phyloP scores from a whole-genome alignment of 73 alveolate species.

The Effrenium voratum region DNA sequence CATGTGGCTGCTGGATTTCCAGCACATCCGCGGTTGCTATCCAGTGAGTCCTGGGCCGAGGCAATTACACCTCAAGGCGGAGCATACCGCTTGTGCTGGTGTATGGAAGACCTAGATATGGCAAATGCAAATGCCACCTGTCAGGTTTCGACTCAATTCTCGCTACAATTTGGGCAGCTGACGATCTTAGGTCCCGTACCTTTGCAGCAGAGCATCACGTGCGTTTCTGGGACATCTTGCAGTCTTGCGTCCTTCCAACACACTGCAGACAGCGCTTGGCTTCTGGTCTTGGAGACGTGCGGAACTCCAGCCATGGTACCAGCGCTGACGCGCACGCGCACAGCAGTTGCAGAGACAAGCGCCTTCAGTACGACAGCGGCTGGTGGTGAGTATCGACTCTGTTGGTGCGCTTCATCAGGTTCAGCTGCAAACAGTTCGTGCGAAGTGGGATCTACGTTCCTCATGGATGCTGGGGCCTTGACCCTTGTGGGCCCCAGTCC shows the following conservation, averaged over 20 bases:
- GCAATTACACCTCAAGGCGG: too few relatives aligned
- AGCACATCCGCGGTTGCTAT: too few relatives aligned
- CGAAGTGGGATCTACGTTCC: background rate
- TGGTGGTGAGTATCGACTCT: conserved; percentile 18
- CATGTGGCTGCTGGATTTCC: too few relatives aligned
- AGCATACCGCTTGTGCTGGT: background rate
- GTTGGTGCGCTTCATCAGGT: conserved; percentile 45
- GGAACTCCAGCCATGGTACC: conserved; percentile 24
- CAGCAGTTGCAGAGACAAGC: too few relatives aligned
- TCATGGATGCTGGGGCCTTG: conserved; percentile 26
- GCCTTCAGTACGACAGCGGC: too few relatives aligned
- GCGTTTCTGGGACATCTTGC: conserved; percentile 10
- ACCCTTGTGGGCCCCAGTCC: conserved; percentile 58
- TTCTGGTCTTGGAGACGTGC: conserved; percentile 47
- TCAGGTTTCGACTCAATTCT: background rate
- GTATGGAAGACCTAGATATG: background rate
- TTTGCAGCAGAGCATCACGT: conserved; percentile 1
- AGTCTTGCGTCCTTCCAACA: background rate
- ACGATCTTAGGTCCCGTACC: background rate
- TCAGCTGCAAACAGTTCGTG: background rate
- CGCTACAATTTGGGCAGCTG: background rate
- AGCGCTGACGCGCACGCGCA: too few relatives aligned
- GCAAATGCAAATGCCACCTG: background rate
- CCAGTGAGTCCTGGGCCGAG: too few relatives aligned
- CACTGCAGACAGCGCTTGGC: background rate